A percentile compares a stretch with the other conserved stretches of the same genome.
phyloP scores from a whole-genome alignment of 1,139 yeast genomes.

The Nakaseomyces delphensis region DNA sequence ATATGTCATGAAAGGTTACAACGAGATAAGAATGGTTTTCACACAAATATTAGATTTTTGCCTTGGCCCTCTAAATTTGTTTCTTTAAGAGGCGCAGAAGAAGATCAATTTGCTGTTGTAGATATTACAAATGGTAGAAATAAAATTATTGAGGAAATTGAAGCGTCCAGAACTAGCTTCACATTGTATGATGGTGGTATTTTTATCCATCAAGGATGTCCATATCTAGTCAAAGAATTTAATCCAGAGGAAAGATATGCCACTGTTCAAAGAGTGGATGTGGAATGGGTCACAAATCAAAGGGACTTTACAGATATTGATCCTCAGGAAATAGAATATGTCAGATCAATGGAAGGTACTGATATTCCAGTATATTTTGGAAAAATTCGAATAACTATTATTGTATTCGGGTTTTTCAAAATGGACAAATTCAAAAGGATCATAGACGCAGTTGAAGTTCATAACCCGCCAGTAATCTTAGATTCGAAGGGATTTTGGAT shows the following conservation, averaged over 20 bases:
- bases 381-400: conserved; percentile 54
- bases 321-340: conserved; percentile 63
- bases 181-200: conserved; percentile 94
- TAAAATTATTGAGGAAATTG: conserved; percentile 80
- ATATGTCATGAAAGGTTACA: conserved; percentile 41
- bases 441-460: conserved; percentile 85
- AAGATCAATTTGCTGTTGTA: conserved; percentile 73
- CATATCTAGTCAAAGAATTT: conserved; percentile 78
- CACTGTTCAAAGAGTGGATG: conserved; percentile 76
- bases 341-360: conserved; percentile 43
- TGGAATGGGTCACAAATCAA: conserved; percentile 88
- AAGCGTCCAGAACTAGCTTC: conserved; percentile 78
- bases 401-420: conserved; percentile 90
- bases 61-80: conserved; percentile 78
- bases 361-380: conserved; percentile 75
- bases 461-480: conserved; percentile 70
- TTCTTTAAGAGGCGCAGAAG: conserved; percentile 74
- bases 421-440: conserved; percentile 67
- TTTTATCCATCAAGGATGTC: conserved; percentile 85
- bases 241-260: conserved; percentile 70
- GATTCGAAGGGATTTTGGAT: conserved; percentile 84
- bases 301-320: conserved; percentile 90
- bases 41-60: conserved; percentile 52
- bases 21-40: conserved; percentile 45
- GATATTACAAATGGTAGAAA: conserved; percentile 73